Conservation (phyloP, 805 yeast species). For the Candida koratica region DNA sequence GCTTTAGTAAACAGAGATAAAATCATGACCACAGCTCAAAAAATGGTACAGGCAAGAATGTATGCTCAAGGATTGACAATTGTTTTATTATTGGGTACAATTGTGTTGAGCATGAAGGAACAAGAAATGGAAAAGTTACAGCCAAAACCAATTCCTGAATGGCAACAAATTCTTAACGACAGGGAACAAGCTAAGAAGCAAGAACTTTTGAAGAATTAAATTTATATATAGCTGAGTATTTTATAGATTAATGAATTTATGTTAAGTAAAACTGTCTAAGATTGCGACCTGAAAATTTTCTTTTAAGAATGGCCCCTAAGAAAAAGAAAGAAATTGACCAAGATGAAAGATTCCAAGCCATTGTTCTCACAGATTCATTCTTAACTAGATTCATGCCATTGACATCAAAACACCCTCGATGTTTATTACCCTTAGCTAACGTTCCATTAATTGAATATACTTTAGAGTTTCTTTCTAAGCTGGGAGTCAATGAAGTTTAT, state of each 20-base stretch:
- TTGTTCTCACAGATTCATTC: slow-evolving; percentile 90
- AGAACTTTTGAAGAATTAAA: slow-evolving; percentile 2
- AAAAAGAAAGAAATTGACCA: slow-evolving; percentile 57
- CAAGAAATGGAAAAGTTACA: slow-evolving; percentile 43
- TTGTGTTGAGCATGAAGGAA: slow-evolving; percentile 63
- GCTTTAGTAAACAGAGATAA: slow-evolving; percentile 66
- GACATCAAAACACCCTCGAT: slow-evolving; percentile 80
- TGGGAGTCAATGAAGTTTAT: slow-evolving; percentile 86
- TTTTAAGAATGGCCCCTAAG: slow-evolving; percentile 42
- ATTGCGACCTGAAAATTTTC: slow-evolving; percentile 2
- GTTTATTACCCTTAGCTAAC: slow-evolving; percentile 87
- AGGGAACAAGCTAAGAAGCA: slow-evolving; percentile 17
- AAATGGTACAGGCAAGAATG: slow-evolving; percentile 85
- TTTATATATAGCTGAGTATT: neutral
- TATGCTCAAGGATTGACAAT: slow-evolving; percentile 84
- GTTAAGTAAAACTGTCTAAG: too few species aligned
- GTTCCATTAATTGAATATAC: slow-evolving; percentile 94
- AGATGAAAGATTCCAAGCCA: slow-evolving; percentile 83
- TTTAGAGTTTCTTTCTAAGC: slow-evolving; percentile 85
- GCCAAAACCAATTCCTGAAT: slow-evolving; percentile 35
- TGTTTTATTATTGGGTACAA: slow-evolving; percentile 61
- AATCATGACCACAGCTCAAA: slow-evolving; percentile 70
- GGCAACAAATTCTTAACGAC: slow-evolving; percentile 31
- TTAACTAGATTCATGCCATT: slow-evolving; percentile 91
- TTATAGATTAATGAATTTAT: neutral